Evolutionary conservation across 176 grass and related monocot species (phyloP).

Genomic region (Aegilops bicornis): DNA sequence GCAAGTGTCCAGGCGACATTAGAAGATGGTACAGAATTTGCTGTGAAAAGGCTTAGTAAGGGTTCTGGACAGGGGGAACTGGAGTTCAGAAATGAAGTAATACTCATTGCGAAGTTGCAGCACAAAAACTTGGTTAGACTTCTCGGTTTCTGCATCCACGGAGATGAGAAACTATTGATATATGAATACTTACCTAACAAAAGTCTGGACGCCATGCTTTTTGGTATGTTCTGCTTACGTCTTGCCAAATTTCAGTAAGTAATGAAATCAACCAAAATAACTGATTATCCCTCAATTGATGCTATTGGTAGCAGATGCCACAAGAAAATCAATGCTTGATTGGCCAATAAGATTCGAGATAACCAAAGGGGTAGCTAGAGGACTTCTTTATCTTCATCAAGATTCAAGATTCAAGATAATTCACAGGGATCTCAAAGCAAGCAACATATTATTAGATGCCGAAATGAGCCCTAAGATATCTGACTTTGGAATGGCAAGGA

Average conservation of each 20-base stretch:
- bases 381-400: constrained; percentile 57
- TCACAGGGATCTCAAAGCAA: constrained; percentile 34
- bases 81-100: constrained; percentile 39
- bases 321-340: neutral
- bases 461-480: constrained; percentile 41
- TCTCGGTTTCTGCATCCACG: constrained; percentile 22
- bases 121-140: constrained; percentile 36
- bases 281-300: neutral
- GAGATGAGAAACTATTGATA: constrained; percentile 34
- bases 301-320: neutral
- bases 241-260: neutral
- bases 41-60: constrained; percentile 33
- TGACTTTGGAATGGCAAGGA: constrained; percentile 41
- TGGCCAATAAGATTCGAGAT: constrained; percentile 44
- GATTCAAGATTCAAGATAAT: constrained; percentile 44
- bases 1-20: neutral
- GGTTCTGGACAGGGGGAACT: constrained; percentile 9
- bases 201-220: constrained; percentile 28
- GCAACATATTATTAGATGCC: constrained; percentile 31
- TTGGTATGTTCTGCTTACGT: constrained; percentile 15
- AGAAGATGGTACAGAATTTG: neutral
- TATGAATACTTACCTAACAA: constrained; percentile 42
- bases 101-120: constrained; percentile 30
- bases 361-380: constrained; percentile 42
- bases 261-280: neutral